phyloP scores from a whole-genome alignment of 768 basidiomycete species.

The Hydnum rufescens region DNA sequence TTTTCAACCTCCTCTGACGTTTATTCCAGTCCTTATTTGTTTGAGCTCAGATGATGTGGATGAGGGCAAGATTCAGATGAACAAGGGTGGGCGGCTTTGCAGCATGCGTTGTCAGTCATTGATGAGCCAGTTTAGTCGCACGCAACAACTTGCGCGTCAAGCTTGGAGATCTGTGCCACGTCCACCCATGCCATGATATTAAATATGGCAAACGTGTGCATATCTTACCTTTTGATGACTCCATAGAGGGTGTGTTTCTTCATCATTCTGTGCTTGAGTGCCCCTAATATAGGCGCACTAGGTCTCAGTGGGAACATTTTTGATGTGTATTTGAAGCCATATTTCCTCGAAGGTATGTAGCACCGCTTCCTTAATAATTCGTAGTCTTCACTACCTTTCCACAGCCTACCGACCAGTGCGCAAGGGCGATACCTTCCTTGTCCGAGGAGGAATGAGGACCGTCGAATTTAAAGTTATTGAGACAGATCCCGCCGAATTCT shows the following conservation, averaged over 20 bases:
- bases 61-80: constrained; percentile 94
- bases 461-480: constrained; percentile 99
- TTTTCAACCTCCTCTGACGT: background rate
- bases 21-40: constrained; percentile 62
- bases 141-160: constrained; percentile 97
- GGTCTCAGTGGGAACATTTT: constrained; percentile 89
- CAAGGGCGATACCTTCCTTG: constrained; percentile 98
- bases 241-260: constrained; percentile 75
- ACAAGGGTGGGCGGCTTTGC: constrained; percentile 38
- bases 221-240: constrained; percentile 94
- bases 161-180: constrained; percentile 87
- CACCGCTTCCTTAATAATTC: constrained; percentile 8
- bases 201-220: constrained; percentile 98
- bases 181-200: constrained; percentile 92
- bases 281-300: constrained; percentile 5
- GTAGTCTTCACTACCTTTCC: constrained; percentile 17
- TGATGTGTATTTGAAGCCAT: constrained; percentile 94
- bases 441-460: constrained; percentile 93
- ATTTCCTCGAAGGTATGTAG: constrained; percentile 78
- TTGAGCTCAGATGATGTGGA: constrained; percentile 91
- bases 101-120: background rate
- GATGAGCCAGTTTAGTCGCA: constrained; percentile 36
- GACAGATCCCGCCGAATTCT: constrained; percentile 93
- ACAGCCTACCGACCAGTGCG: constrained; percentile 91
- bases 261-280: background rate